Conservation (phyloP, 2,329 filamentous ascomycete genomes). For the Verticillium klebahnii region DNA sequence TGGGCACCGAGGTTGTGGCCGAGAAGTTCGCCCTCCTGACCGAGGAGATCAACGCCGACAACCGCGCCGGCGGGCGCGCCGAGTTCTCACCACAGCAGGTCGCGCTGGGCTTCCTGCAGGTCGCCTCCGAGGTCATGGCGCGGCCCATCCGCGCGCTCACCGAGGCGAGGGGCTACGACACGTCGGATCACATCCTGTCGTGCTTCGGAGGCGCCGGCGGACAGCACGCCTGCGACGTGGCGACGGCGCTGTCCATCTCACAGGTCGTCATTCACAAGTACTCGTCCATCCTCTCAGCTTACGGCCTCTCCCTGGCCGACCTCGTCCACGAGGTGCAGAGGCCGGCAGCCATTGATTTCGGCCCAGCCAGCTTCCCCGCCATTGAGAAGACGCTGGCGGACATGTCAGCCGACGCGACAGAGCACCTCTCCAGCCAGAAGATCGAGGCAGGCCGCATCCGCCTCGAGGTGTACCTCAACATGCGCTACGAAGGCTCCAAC, state of each 20-base stretch:
- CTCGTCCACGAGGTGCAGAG: conserved; percentile 35
- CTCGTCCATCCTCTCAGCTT: conserved; percentile 40
- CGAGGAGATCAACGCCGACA: conserved; percentile 33
- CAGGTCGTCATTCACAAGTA: conserved; percentile 38
- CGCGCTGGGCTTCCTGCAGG: conserved; percentile 28
- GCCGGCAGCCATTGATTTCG: conserved; percentile 25
- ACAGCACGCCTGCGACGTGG: conserved; percentile 39
- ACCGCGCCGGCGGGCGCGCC: conserved; percentile 19
- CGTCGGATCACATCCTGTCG: conserved; percentile 27
- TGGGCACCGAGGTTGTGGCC: conserved; percentile 35
- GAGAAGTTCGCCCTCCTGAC: conserved; percentile 36
- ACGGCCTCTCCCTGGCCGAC: conserved; percentile 40
- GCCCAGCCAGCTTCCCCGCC: conserved; percentile 7
- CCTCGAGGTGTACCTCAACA: conserved; percentile 34
- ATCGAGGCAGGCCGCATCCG: conserved; percentile 31
- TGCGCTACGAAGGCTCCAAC: conserved; percentile 37
- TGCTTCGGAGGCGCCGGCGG: conserved; percentile 32
- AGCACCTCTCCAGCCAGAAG: conserved; percentile 19
- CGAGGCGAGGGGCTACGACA: conserved; percentile 28
- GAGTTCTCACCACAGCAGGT: conserved; percentile 28
- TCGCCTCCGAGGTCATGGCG: conserved; percentile 31
- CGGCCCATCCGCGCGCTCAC: conserved; percentile 29
- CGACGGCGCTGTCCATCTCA: conserved; percentile 35
- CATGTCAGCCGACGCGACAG: conserved; percentile 25
- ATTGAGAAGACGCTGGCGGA: conserved; percentile 25